Evolutionary conservation across 2,329 filamentous ascomycete genomes (phyloP).

Genomic region (Fusarium sp.): DNA sequence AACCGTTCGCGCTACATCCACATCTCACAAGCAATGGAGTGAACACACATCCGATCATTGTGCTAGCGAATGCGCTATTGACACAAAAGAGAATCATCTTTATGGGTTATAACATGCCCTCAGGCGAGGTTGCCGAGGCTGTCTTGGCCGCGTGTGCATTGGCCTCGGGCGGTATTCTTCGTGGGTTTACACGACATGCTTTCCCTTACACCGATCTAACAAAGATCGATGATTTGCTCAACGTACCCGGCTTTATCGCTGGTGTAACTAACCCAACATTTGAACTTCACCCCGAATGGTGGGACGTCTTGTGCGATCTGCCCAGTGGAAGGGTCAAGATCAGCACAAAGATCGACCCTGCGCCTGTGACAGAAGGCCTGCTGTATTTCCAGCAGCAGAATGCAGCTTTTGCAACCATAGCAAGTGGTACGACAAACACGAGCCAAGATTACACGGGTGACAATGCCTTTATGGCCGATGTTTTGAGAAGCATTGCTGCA

Average conservation of each 20-base stretch:
- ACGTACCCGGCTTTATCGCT: conserved; percentile 96
- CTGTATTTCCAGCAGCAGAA: conserved; percentile 88
- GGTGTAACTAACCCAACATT: conserved; percentile 98
- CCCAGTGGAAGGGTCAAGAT: conserved; percentile 95
- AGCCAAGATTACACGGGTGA: conserved; percentile 83
- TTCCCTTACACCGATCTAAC: conserved; percentile 98
- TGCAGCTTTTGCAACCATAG: conserved; percentile 63
- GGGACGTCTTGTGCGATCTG: conserved; percentile 95
- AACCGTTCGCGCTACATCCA: conserved; percentile 86
- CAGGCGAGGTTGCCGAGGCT: conserved; percentile 96
- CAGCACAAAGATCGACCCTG: conserved; percentile 84
- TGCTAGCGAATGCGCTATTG: conserved; percentile 91
- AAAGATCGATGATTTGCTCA: conserved; percentile 95
- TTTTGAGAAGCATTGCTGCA: conserved; percentile 84
- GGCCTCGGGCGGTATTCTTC: conserved; percentile 89
- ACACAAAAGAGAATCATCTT: conserved; percentile 98
- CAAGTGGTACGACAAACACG: conserved; percentile 55
- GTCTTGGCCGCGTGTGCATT: conserved; percentile 96
- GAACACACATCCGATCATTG: conserved; percentile 92
- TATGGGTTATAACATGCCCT: conserved; percentile 92
- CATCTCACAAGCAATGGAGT: conserved; percentile 93
- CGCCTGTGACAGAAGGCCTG: conserved; percentile 84
- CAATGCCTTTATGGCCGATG: conserved; percentile 86
- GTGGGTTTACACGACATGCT: conserved; percentile 94
- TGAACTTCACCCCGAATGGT: conserved; percentile 95